Evolutionary conservation across 352 stramenopile species (phyloP), one percentile per base, ranked within the genome.

Genomic region (Plasmopara muralis): DNA sequence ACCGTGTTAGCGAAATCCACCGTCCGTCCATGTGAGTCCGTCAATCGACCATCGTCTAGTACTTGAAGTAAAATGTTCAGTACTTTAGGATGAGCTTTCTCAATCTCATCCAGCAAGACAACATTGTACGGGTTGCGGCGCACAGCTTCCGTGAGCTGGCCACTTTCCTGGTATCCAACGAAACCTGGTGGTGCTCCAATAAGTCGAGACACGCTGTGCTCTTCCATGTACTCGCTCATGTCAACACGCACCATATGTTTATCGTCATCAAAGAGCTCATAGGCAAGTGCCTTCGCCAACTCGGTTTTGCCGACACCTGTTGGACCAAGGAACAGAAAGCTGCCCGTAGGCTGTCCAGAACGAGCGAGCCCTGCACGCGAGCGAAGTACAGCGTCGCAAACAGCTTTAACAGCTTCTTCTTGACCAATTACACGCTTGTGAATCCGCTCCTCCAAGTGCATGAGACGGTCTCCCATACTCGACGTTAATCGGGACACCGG

Each of bases 141-240:
- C 16, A 99, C 92, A 6, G 93, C 90, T 62, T 99, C 96, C 0
- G 95, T 99, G 15, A 99, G 59, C 55, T 98, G 91, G 2, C 96
- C 96, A 25, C 93, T 93, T 61, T 97, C 85, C 15, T 98, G 90
- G 58, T 49, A 64, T 12, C 96, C 95, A 44, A 99, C 75, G 64
- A 98, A 99, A 42, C 95, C 96, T 30, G 96, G 95, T 1, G 95
- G 94, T 0, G 90, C 74, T n/a, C 95, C 96, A 38, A 98, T 93
- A 25, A 99, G 62, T 13, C 93, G 60, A 12, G 84, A 75, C 1
- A 98, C 93, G 0, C 85, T 95, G 64, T 98, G 91, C 53, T 97
- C 83, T 68, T 98, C 95, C 78, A 97, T 98, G 71, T 98, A 99
- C 68, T 99, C 95, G 43, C 73, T 95, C 95, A 98, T 98, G 53